Percentiles rank a stretch among this genome's conserved stretches.
These are phyloP conservation scores for Fistulina hepatica DNA, from an alignment of 1,284 basidiomycete genomes.

Conservation along the genomic window DNA sequence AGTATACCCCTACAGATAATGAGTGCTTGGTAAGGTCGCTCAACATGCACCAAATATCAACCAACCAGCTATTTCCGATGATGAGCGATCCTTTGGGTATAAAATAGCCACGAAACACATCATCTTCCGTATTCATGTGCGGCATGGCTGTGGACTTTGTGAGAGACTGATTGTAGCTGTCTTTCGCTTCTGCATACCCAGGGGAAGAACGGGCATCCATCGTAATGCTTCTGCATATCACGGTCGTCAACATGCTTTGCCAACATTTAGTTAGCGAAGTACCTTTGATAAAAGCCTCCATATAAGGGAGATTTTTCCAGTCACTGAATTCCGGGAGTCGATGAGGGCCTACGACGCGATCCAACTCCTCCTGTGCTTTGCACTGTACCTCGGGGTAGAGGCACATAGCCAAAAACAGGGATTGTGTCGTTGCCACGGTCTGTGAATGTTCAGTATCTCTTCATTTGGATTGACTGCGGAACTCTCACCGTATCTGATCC, in stretches of 20 bases:
- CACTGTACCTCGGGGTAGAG: conserved; percentile 13
- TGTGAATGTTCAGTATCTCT: conserved; percentile 7
- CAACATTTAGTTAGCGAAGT: conserved; percentile 5
- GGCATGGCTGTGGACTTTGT: conserved; percentile 22
- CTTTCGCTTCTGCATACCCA: conserved; percentile 9
- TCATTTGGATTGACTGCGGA: conserved; percentile 15
- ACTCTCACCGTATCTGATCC: conserved; percentile 21
- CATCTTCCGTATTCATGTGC: conserved; percentile 22
- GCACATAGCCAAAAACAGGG: conserved; percentile 15
- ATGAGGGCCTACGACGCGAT: conserved; percentile 29
- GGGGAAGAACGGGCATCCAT: conserved; percentile 12
- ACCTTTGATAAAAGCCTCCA: conserved; percentile 28
- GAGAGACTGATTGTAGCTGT: conserved; percentile 2
- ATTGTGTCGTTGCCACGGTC: conserved; percentile 9
- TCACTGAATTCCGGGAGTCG: conserved; percentile 38
- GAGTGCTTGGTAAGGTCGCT: conserved; percentile 3
- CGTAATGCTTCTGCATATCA: not conserved
- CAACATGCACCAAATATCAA: not conserved
- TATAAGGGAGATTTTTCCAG: conserved; percentile 21
- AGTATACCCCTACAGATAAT: conserved; percentile 31
- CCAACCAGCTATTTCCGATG: conserved; percentile 27
- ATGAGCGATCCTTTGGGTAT: conserved; percentile 26
- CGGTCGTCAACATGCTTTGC: conserved; percentile 1
- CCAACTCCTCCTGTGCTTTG: conserved; percentile 37
- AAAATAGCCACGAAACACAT: conserved; percentile 24